A percentile compares a stretch with the other conserved stretches of the same genome.
Conservation (phyloP, 345 rosid genomes). For the Hypericum androsaemum region DNA sequence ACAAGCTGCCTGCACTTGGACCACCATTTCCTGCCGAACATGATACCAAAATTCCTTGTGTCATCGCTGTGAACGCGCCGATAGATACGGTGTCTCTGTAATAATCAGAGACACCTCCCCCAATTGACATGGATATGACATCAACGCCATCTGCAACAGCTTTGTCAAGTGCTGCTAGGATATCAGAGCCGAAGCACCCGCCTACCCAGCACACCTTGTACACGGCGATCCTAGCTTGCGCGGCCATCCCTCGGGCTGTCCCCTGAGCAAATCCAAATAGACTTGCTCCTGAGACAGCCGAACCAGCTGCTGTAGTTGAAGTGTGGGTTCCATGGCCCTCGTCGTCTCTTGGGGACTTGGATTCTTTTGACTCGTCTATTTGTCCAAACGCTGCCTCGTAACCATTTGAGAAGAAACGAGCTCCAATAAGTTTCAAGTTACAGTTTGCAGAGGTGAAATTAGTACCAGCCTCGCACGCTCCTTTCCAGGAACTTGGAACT, state of each 20-base stretch:
- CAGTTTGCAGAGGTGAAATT: conserved; percentile 21
- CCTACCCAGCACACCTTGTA: conserved; percentile 4
- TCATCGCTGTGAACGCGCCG: not conserved
- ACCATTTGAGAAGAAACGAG: conserved; percentile 17
- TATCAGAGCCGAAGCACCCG: conserved; percentile 4
- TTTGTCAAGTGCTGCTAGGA: not conserved
- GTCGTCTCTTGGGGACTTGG: conserved; percentile 23
- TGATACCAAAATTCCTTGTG: not conserved
- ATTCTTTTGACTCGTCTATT: conserved; percentile 16
- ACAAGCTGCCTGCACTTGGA: not conserved
- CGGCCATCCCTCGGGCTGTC: conserved; percentile 24
- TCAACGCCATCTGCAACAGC: conserved; percentile 1
- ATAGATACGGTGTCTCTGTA: not conserved
- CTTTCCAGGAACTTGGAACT: conserved; percentile 23
- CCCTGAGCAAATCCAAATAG: conserved; percentile 22
- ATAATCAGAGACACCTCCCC: conserved; percentile 1
- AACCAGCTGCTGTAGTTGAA: conserved; percentile 23
- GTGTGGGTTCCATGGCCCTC: conserved; percentile 30
- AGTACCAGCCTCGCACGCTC: conserved; percentile 18
- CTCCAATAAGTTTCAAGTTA: conserved; percentile 25
- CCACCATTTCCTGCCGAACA: conserved; percentile 1
- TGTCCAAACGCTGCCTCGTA: conserved; percentile 24
- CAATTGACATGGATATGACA: conserved; percentile 2
- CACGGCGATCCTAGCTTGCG: conserved; percentile 9
- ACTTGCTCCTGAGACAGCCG: conserved; percentile 21